Evolutionary conservation across 148 eudicot species (phyloP), one percentile per base, ranked within the genome.

Genomic region (Rhododendron henanense): DNA sequence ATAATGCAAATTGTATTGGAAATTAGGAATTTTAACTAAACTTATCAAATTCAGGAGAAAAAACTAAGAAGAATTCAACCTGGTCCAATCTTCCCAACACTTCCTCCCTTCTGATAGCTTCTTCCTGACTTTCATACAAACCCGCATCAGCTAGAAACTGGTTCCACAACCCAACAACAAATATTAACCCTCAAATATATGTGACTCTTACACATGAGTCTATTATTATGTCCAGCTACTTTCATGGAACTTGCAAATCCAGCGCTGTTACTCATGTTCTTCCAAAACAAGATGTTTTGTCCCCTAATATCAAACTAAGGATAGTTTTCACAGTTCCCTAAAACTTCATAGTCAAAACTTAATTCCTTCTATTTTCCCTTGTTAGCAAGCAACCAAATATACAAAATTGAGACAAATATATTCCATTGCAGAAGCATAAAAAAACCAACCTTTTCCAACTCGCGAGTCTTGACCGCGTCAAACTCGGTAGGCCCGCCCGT

Each of bases 71-170:
- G 63, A 76, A 13, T 81, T 59, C 81, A 84, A 95, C 99, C 99
- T 97, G 99, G 86, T 97, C 99, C 25, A 97, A 86, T 89, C 98
- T 92, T 16, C 99, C 99, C 69, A 97, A 94, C 86, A 97, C 99
- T 87, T 93, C 98, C 89, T 97, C 99, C 90, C 98, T 91, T 33
- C 90, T 88, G 45, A 95, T 91, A 5, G 99, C 92, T 84, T 95
- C 98, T 86, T 87, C 91, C 57, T 65, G 73, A 44, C 84, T 67
- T 65, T 89, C 89, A 79, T 85, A 85, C 44, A 87, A 61, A 47
- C 86, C 87, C 15, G 81, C 79, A 85, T 87, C 86, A 33, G 74
- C 82, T 13, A 89, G 82, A 79, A 78, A 86, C 91, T 89, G 86
- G 79, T 51, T n/a, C 37, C 50, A 61, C 35, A 85, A 53, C 78